Base-by-base conservation (phyloP, 306 rosid genomes). In the Oemleria cerasiformis region DNA sequence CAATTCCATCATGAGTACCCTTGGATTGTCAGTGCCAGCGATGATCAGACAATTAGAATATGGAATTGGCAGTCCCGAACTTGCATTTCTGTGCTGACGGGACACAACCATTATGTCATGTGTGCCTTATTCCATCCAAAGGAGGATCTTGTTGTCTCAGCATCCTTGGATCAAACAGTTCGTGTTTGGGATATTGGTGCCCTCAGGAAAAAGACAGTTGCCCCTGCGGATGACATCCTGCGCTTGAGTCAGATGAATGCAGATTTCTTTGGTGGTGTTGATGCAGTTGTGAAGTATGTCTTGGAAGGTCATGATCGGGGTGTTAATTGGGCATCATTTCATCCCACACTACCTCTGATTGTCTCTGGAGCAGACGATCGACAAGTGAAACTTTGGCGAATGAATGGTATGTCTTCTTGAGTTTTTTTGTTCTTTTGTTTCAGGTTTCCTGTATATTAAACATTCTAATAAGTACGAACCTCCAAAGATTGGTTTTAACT, bases 11-110 rank as follows among this genome's bases (percentile, higher is more conserved):
- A 88, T 65, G 97, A 89, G 79, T 79, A 77, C 80, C 96, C 96
- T 3, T 92, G 97, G 97, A 85, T 92, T 75, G 96, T 92, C 68
- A 92, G 97, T 79, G 96, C 97, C 36, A 92, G 97, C 79, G 97
- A 92, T 70, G 97, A 92, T 79, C 97, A 92, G 80, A 92, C 97
- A 12, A 92, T 92, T 68, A 86, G 97, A 68, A 84, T 92, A 17
- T 92, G 96, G 97, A 92, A 92, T 71, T 92, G 97, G 97, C 97
- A 92, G 75, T 92, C 97, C 42, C 91, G 97, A 13, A 92, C 92
- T 53, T 92, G 97, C 42, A 86, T 92, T 65, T 92, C 97, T 79
- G 97, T 89, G 75, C 79, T 92, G 67, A 92, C 97, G 45, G 96
- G 97, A 38, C 97, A 92, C 81, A 92, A 92, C 71, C 97, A 92